Percentiles rank a stretch among this genome's conserved stretches.
These are phyloP conservation scores for Pestalotiopsis sp. DNA, from an alignment of 2,329 filamentous ascomycete species.

Conservation along the genomic window DNA sequence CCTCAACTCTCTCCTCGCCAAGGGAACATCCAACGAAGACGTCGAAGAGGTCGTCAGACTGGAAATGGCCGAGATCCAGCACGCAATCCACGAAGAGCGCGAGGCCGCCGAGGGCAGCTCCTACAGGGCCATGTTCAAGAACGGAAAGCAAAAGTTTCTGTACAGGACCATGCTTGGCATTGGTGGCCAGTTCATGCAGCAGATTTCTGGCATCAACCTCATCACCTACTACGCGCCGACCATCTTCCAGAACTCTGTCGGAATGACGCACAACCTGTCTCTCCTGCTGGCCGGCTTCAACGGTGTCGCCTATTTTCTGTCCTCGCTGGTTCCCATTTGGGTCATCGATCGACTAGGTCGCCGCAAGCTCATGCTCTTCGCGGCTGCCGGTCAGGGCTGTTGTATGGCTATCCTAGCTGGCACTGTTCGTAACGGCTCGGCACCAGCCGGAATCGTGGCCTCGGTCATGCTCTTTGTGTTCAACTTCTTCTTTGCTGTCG, in stretches of 20 bases:
- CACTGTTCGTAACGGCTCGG: slow-evolving; percentile 40
- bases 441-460: slow-evolving; percentile 40
- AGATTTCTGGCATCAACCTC: slow-evolving; percentile 35
- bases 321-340: slow-evolving; percentile 34
- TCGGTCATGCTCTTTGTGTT: slow-evolving; percentile 46
- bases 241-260: slow-evolving; percentile 46
- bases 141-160: slow-evolving; percentile 42
- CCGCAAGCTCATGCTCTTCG: slow-evolving; percentile 60
- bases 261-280: slow-evolving; percentile 44
- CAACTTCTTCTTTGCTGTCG: slow-evolving; percentile 44
- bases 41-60: background rate
- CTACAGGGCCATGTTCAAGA: slow-evolving; percentile 39
- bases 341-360: slow-evolving; percentile 48
- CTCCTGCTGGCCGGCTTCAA: slow-evolving; percentile 56
- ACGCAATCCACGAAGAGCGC: slow-evolving; percentile 40
- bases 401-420: slow-evolving; percentile 50
- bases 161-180: slow-evolving; percentile 42
- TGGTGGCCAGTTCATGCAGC: slow-evolving; percentile 47
- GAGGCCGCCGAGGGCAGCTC: slow-evolving; percentile 34
- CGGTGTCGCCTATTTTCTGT: slow-evolving; percentile 37
- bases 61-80: slow-evolving; percentile 35
- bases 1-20: background rate
- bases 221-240: slow-evolving; percentile 41
- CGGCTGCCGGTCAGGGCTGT: slow-evolving; percentile 32
- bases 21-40: background rate